These are phyloP conservation scores for Dipodascus geniculatus DNA, from an alignment of 805 yeast species.

Conservation along the genomic window DNA sequence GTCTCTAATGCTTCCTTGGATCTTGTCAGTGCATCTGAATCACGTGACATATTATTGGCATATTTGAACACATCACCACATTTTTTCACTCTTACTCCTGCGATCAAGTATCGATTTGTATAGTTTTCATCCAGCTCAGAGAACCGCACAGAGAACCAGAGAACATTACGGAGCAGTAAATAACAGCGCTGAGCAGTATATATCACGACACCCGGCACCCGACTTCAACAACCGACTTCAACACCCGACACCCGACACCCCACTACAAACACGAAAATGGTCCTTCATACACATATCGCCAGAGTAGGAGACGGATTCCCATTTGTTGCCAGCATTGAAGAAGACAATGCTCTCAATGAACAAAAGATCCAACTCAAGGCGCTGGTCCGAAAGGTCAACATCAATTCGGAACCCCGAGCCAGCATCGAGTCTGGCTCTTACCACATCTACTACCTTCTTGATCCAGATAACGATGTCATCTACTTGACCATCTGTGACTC, in stretches of 20 bases:
- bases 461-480: constrained; percentile 39
- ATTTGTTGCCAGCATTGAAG: constrained; percentile 82
- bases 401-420: constrained; percentile 74
- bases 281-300: constrained; percentile 25
- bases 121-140: no score
- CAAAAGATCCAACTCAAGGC: constrained; percentile 79
- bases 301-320: constrained; percentile 42
- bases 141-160: no score
- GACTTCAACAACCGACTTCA: no score
- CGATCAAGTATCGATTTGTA: no score
- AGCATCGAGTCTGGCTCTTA: constrained; percentile 67
- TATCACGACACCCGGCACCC: no score
- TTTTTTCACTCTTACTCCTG: background rate
- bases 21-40: background rate
- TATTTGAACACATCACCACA: background rate
- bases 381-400: constrained; percentile 60
- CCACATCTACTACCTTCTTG: constrained; percentile 62
- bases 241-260: no score
- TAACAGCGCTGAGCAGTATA: no score
- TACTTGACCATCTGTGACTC: constrained; percentile 70
- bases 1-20: no score
- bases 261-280: constrained; percentile 14
- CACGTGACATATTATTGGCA: background rate
- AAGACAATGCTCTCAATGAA: constrained; percentile 52
- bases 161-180: no score